Evolutionary conservation across 2,329 filamentous ascomycete species (phyloP), one percentile per base, ranked within the genome.

Genomic region (Aspergillus persii): DNA sequence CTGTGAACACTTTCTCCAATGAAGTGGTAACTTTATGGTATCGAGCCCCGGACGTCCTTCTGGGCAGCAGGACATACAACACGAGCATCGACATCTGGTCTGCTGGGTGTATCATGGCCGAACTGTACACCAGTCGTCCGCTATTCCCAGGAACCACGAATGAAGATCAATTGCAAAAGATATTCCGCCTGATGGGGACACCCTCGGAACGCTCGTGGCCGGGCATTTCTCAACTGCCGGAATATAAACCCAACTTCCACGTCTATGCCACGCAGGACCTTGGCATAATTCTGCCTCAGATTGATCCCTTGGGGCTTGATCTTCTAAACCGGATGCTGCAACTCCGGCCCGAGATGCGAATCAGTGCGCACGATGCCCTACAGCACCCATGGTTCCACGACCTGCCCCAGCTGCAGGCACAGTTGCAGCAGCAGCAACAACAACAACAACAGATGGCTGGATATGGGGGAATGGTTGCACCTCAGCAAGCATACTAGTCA

Each of bases 31-130:
- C 95, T 0, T 83, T 98, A 18, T 98, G 94, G 94, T 99, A 99
- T 76, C 90, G 95, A 48, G 95, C 95, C 0, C 95, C 95, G 0
- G 95, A 99, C 70, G 95, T 99, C 50, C 84, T 99, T 54, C 85
- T 99, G 50, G 95, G 95, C 54, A 95, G 90, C 69, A 84, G 95
- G 65, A 98, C 95, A 26, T 99, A 99, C 81, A 99, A 96, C 79
- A 99, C 95, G n/a, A 96, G 92, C 78, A 98, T 99, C 75, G 95
- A 99, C 72, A 98, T 99, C 74, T 99, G 95, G 95, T 96, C 92
- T 6, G 95, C 95, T 6, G 95, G 95, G 58, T 99, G 95, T 77
- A 99, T 99, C 81, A 98, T 99, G 95, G 95, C 95, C 8, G 95
- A 99, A 79, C 97, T 99, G 92, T 98, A 96, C 77, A 97, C 94